These are phyloP conservation scores for Candida namnaoensis DNA, from an alignment of 805 yeast species.

Conservation along the genomic window DNA sequence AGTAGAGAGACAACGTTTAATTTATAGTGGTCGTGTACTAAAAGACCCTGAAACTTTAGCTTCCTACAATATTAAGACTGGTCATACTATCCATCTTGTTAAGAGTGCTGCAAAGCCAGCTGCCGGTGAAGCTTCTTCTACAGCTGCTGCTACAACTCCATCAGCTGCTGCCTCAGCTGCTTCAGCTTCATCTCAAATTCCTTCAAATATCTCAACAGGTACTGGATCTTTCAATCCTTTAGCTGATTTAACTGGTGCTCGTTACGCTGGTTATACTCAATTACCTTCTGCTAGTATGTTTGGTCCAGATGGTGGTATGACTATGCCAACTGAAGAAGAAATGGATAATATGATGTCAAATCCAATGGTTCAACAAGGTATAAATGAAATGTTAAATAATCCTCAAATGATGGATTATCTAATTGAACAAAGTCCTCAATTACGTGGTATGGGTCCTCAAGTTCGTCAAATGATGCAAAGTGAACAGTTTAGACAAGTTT, in stretches of 20 bases:
- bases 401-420: slow-evolving; percentile 83
- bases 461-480: slow-evolving; percentile 79
- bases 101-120: slow-evolving; percentile 57
- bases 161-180: slow-evolving; percentile 14
- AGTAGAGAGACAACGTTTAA: slow-evolving; percentile 75
- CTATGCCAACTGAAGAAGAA: slow-evolving; percentile 69
- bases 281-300: slow-evolving; percentile 83
- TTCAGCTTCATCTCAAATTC: slow-evolving; percentile 31
- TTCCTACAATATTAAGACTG: slow-evolving; percentile 73
- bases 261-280: slow-evolving; percentile 89
- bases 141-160: slow-evolving; percentile 19
- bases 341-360: slow-evolving; percentile 66
- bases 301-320: slow-evolving; percentile 92
- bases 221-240: slow-evolving; percentile 83
- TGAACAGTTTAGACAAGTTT: slow-evolving; percentile 72
- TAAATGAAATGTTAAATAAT: slow-evolving; percentile 75
- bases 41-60: slow-evolving; percentile 74
- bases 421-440: slow-evolving; percentile 77
- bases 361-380: slow-evolving; percentile 74
- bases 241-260: slow-evolving; percentile 89
- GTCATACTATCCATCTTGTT: slow-evolving; percentile 85
- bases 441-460: slow-evolving; percentile 83
- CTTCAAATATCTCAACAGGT: slow-evolving; percentile 82
- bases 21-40: slow-evolving; percentile 89
- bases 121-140: slow-evolving; percentile 14